These are phyloP conservation scores for Vicia faba DNA, from an alignment of 306 rosid genomes.

Conservation along the genomic window DNA sequence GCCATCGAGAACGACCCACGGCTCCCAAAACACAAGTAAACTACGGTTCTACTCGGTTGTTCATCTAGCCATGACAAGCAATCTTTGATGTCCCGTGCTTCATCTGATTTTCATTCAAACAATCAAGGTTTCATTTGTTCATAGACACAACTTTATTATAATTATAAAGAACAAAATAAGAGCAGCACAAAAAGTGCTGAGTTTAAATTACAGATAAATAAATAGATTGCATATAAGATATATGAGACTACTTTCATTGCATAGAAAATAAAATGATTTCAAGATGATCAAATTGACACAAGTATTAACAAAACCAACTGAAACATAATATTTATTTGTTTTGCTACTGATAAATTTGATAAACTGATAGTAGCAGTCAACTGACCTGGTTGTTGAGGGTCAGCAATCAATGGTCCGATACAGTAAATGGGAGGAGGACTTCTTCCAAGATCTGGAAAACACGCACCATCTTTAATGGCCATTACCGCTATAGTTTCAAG, in stretches of 20 bases:
- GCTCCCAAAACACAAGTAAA: slow-evolving; percentile 14
- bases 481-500: slow-evolving; percentile 32
- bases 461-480: slow-evolving; percentile 11
- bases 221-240: too few relatives aligned
- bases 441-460: background rate
- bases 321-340: too few relatives aligned
- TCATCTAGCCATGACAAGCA: slow-evolving; percentile 1
- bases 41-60: slow-evolving; percentile 4
- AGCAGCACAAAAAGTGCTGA: background rate
- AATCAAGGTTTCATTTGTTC: background rate
- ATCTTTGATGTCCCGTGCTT: background rate
- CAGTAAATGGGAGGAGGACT: slow-evolving; percentile 20
- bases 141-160: background rate
- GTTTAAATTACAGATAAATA: background rate
- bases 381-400: slow-evolving; percentile 36
- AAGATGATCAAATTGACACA: too few relatives aligned
- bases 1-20: background rate
- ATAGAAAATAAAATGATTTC: too few relatives aligned
- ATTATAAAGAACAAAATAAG: background rate
- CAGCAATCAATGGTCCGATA: slow-evolving; percentile 36
- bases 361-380: background rate
- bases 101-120: background rate
- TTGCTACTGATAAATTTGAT: too few relatives aligned
- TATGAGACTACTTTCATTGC: too few relatives aligned
- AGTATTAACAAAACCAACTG: too few relatives aligned